Percentiles rank a stretch among this genome's conserved stretches.
Evolutionary conservation across 1,284 basidiomycete genomes (phyloP).

Genomic region (Apiotrichum gamsii): DNA sequence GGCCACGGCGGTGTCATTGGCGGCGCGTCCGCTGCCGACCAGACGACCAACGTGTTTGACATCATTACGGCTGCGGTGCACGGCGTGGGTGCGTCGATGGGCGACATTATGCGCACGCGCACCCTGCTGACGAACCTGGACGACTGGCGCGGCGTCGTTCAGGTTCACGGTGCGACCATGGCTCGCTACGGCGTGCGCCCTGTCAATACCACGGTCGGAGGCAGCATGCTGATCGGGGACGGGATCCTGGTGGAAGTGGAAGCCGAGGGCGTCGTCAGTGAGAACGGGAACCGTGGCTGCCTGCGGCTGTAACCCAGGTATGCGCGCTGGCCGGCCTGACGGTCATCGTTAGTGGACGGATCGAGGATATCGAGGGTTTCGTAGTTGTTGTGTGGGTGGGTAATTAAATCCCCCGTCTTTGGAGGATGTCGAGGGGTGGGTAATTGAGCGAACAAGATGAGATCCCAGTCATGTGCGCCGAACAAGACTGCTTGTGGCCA

Average conservation of each 20-base stretch:
- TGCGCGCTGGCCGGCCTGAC: no score
- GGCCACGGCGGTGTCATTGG: slow-evolving; percentile 3
- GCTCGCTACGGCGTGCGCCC: slow-evolving; percentile 14
- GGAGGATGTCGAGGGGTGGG: no score
- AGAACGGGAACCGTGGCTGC: no score
- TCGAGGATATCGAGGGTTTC: no score
- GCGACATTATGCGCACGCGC: slow-evolving; percentile 19
- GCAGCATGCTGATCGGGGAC: slow-evolving; percentile 10
- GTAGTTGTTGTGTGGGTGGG: no score
- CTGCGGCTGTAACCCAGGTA: no score
- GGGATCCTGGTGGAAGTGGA: slow-evolving; percentile 20
- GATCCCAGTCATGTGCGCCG: no score
- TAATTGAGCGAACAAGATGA: no score
- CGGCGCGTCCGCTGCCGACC: slow-evolving; percentile 6
- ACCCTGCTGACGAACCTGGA: slow-evolving; percentile 10
- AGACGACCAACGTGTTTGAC: slow-evolving; percentile 18
- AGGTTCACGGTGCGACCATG: slow-evolving; percentile 15
- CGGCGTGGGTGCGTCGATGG: slow-evolving; percentile 13
- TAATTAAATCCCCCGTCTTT: no score
- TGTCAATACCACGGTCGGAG: slow-evolving; percentile 18
- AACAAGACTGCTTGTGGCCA: no score
- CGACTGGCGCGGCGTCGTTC: slow-evolving; percentile 12
- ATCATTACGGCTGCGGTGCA: slow-evolving; percentile 12
- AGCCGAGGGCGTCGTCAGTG: slow-evolving; percentile 13
- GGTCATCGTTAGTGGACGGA: no score